A percentile compares a stretch with the other conserved stretches of the same genome.
Evolutionary conservation across 148 eudicot species (phyloP).

Genomic region (Rhododendron vialii): DNA sequence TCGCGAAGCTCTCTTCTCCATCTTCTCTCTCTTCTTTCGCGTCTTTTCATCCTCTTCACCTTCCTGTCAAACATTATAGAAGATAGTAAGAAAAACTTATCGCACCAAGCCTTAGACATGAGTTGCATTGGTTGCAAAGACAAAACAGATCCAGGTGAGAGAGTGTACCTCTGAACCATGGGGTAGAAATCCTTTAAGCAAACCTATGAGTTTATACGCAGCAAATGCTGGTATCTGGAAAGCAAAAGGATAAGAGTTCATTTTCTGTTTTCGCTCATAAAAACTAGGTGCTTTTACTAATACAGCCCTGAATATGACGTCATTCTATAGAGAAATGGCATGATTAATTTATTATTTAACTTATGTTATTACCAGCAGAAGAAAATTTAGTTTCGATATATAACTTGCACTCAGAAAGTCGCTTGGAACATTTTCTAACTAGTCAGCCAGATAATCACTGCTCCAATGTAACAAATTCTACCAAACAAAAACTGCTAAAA

Average conservation of each 20-base stretch:
- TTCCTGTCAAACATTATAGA: constrained; percentile 29
- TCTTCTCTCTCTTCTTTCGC: constrained; percentile 62
- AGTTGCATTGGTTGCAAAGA: background rate
- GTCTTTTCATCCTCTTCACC: constrained; percentile 64
- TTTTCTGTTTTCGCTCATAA: background rate
- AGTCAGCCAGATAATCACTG: background rate
- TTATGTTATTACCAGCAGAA: no score
- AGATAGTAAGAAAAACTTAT: background rate
- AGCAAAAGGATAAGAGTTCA: constrained; percentile 11
- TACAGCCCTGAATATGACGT: no score
- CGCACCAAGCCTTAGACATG: background rate
- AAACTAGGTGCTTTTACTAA: no score
- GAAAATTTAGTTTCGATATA: no score
- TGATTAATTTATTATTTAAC: no score
- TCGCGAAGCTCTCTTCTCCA: constrained; percentile 69
- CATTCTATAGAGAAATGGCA: background rate
- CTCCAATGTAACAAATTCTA: background rate
- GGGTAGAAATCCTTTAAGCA: constrained; percentile 65
- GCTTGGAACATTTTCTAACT: background rate
- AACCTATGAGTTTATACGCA: constrained; percentile 53
- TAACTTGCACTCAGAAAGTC: background rate
- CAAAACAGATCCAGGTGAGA: background rate
- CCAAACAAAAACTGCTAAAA: background rate
- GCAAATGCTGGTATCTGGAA: constrained; percentile 82
- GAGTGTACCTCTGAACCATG: constrained; percentile 62